A percentile compares a stretch with the other conserved stretches of the same genome.
Evolutionary conservation across 1,284 basidiomycete genomes (phyloP).

Genomic region (Fomes fomentarius): DNA sequence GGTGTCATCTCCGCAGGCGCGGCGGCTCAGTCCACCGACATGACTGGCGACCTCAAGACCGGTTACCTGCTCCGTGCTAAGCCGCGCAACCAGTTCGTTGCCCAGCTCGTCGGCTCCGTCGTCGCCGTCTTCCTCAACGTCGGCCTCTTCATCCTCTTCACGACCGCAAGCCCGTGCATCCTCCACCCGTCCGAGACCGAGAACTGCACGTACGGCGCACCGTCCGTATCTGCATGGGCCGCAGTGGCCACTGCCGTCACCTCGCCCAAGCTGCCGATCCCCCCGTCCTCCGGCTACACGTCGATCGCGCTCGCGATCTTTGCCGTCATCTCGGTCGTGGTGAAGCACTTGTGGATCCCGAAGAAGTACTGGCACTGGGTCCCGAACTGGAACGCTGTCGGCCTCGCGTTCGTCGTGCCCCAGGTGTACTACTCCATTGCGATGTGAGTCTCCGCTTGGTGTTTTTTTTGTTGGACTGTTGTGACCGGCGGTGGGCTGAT

Average conservation of each 20-base stretch:
- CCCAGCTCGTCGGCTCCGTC: conserved; percentile 58
- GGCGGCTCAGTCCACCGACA: conserved; percentile 65
- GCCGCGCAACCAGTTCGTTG: conserved; percentile 68
- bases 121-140: conserved; percentile 61
- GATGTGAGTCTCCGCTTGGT: conserved; percentile 44
- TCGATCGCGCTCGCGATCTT: conserved; percentile 59
- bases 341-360: conserved; percentile 56
- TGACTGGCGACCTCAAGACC: conserved; percentile 77
- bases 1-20: conserved; percentile 63
- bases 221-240: conserved; percentile 64
- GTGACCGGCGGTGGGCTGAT: neutral
- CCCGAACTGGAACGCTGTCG: conserved; percentile 72
- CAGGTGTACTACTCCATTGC: conserved; percentile 43
- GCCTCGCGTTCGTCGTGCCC: conserved; percentile 40
- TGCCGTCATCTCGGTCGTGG: conserved; percentile 49
- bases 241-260: conserved; percentile 64
- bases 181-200: conserved; percentile 34
- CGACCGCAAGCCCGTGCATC: conserved; percentile 70
- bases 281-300: conserved; percentile 62
- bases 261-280: conserved; percentile 52
- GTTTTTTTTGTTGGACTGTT: conserved; percentile 14
- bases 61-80: conserved; percentile 71
- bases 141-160: conserved; percentile 66
- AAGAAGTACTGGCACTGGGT: conserved; percentile 56
- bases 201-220: conserved; percentile 59